Evolutionary conservation across 768 basidiomycete genomes (phyloP).

Genomic region (Lactarius vividus): DNA sequence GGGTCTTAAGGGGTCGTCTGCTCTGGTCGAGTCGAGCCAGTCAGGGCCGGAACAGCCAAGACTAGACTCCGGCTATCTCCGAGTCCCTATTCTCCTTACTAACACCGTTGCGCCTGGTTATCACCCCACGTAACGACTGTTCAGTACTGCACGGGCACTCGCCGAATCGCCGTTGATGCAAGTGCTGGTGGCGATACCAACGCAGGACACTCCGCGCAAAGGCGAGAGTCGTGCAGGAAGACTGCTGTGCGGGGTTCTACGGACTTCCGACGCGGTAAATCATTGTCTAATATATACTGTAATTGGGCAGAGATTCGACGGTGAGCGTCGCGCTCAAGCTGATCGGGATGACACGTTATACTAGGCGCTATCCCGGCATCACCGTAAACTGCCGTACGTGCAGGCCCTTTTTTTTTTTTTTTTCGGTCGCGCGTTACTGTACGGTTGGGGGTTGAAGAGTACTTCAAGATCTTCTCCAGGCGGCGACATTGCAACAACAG

Average conservation of each 20-base stretch:
- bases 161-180: no score
- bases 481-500: neutral
- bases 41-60: neutral
- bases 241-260: neutral
- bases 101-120: no score
- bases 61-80: neutral
- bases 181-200: neutral
- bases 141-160: no score
- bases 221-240: neutral
- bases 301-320: no score
- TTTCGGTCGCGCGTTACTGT: no score
- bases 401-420: no score
- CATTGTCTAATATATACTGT: neutral
- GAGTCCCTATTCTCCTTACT: neutral
- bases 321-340: neutral
- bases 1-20: neutral
- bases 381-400: neutral
- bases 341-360: no score
- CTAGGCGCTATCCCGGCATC: neutral
- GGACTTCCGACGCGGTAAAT: neutral
- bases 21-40: neutral
- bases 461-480: neutral
- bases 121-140: no score
- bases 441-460: neutral
- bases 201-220: neutral